Base-by-base conservation (phyloP, 768 basidiomycete genomes). In the Rhizopogon sp. region DNA sequence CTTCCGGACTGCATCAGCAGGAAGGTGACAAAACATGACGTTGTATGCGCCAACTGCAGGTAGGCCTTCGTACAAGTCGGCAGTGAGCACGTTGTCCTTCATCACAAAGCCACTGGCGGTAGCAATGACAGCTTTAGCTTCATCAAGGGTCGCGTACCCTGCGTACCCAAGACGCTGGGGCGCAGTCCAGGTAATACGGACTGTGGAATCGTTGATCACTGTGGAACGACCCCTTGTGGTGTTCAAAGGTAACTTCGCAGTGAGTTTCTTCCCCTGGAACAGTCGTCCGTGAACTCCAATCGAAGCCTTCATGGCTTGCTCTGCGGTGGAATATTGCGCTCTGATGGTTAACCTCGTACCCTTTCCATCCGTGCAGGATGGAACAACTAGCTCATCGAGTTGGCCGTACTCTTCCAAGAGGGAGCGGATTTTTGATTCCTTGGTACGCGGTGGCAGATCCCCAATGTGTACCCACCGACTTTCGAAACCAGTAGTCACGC, bases 401-500 rank as follows among this genome's bases (percentile, higher is more conserved):
- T 72, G 63, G 1, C 85, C 85, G 58, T 80, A 85, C 0, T 68
- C 67, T 0, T 61, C 45, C 16, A 87, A 69, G 0, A 83, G 50
- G 2, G 61, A 40, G 3, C 57, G 57, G 8, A 91, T 55, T 0
- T 70, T 67, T 0, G 56, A 61, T 0, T 69, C 58, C 2, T 70
- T 66, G 13, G 77, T 70, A 0, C 57, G 56, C 0, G 57, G 39
- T 0, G 80, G 79, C 3, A 91, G 62, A 22, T 84, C 79, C 5
- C 73, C 72, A 2, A 92, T 58, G 39, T 76, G 70, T 8, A 90
- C 62, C 73, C 81, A 82, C 6, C 77, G 79, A 0, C 84, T 84
- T 61, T 93, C 89, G 41, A 90, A 85, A 1, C 84, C 84, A 1
- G 88, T 90, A 6, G 67, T 66, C 6, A 90, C 64, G 0, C 80